Conservation (phyloP, 495 filamentous ascomycete species). For the Podospora conica region DNA sequence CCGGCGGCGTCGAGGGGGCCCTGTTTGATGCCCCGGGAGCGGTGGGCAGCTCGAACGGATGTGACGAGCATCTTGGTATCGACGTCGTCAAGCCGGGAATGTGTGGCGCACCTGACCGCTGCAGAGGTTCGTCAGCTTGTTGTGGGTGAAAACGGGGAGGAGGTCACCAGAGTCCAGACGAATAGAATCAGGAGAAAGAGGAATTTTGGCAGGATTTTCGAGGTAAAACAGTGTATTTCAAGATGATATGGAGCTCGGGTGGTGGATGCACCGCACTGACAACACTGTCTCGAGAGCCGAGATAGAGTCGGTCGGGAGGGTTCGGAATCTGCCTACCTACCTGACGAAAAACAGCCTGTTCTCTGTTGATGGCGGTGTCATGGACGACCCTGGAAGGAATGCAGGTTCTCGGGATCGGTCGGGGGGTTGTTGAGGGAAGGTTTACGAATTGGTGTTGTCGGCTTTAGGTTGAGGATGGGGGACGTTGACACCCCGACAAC, state of each 20-base stretch:
- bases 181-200: background rate
- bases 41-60: conserved; percentile 16
- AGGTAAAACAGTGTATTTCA: background rate
- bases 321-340: conserved; percentile 20
- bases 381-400: conserved; percentile 12
- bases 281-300: background rate
- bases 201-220: background rate
- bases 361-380: background rate
- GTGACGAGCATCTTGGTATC: background rate
- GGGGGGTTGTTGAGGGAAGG: background rate
- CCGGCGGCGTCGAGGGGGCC: conserved; percentile 15
- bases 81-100: background rate
- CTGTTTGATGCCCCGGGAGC: conserved; percentile 23
- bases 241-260: background rate
- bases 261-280: background rate
- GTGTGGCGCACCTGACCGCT: background rate
- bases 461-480: background rate
- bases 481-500: background rate
- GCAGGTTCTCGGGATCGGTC: background rate
- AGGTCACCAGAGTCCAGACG: too few species aligned
- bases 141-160: background rate
- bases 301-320: conserved; percentile 5
- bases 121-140: background rate
- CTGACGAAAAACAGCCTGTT: conserved; percentile 8
- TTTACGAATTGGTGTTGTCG: background rate